Evolutionary conservation across 768 basidiomycete species (phyloP).

Genomic region (Russula olivacea): DNA sequence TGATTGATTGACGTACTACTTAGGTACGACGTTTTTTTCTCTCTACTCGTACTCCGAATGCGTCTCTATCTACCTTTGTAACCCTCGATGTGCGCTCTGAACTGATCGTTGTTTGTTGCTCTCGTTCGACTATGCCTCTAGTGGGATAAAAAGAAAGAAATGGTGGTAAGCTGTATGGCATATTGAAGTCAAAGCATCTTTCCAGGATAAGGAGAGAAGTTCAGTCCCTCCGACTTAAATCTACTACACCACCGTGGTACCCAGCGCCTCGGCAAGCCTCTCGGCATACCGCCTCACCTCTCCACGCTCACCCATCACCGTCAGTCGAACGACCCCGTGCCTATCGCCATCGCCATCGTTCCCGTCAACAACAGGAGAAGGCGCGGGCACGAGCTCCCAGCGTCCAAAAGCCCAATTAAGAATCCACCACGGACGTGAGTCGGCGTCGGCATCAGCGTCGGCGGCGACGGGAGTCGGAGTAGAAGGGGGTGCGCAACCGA

Average conservation of each 20-base stretch:
- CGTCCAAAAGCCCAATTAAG: slow-evolving; percentile 95
- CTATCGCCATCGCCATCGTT: slow-evolving; percentile 25
- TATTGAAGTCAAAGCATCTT: no score
- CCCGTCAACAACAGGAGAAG: not conserved
- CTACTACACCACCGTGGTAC: slow-evolving; percentile 29
- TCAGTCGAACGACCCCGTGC: slow-evolving; percentile 50
- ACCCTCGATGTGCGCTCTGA: slow-evolving; percentile 15
- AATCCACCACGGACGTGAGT: slow-evolving; percentile 38
- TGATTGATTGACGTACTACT: slow-evolving; percentile 2
- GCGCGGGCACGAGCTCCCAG: slow-evolving; percentile 50
- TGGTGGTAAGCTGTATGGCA: not conserved
- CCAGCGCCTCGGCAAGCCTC: slow-evolving; percentile 47
- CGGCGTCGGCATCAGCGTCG: slow-evolving; percentile 24
- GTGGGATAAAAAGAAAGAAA: not conserved
- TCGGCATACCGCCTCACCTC: slow-evolving; percentile 58
- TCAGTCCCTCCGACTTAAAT: no score
- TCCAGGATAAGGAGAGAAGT: no score
- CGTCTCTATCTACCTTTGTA: slow-evolving; percentile 15
- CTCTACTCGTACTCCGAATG: not conserved
- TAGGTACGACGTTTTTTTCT: not conserved
- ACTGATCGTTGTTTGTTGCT: not conserved
- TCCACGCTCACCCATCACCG: slow-evolving; percentile 89
- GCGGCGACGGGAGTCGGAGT: slow-evolving; percentile 15
- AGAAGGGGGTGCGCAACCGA: slow-evolving; percentile 27
- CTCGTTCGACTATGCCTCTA: not conserved